Evolutionary conservation across 306 rosid genomes (phyloP).

Genomic region (Quillaja saponaria): DNA sequence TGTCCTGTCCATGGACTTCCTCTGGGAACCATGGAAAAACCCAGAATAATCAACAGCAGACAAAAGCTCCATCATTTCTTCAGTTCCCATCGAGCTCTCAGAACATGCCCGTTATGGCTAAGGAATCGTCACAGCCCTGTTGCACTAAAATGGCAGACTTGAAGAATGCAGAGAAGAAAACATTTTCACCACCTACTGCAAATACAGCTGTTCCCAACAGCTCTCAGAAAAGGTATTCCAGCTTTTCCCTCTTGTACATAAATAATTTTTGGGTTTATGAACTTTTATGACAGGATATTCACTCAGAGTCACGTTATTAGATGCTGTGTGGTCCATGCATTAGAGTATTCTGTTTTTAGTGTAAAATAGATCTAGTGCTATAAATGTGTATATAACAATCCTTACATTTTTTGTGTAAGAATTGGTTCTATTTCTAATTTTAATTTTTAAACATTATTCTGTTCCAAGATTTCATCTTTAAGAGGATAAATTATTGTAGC

Average conservation of each 20-base stretch:
- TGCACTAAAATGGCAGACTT: slow-evolving; percentile 52
- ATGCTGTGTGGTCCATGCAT: slow-evolving; percentile 60
- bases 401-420: slow-evolving; percentile 28
- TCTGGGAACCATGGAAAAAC: slow-evolving; percentile 29
- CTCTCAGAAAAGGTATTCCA: slow-evolving; percentile 84
- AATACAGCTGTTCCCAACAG: slow-evolving; percentile 64
- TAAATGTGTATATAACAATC: neutral
- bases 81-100: slow-evolving; percentile 39
- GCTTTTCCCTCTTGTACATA: slow-evolving; percentile 16
- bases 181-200: slow-evolving; percentile 49
- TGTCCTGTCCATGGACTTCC: slow-evolving; percentile 49
- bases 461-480: no score
- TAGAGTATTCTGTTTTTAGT: neutral
- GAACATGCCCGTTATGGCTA: slow-evolving; percentile 41
- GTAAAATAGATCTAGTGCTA: slow-evolving; percentile 35
- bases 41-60: slow-evolving; percentile 32
- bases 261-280: neutral
- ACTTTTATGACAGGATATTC: slow-evolving; percentile 68
- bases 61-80: slow-evolving; percentile 48
- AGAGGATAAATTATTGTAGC: neutral
- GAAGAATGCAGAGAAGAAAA: slow-evolving; percentile 57
- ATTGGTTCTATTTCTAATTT: neutral
- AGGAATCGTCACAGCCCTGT: slow-evolving; percentile 49
- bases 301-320: slow-evolving; percentile 41
- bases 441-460: no score